These are phyloP conservation scores for Cymbopogon citratus DNA, from an alignment of 176 grass and related monocot species.

Conservation along the genomic window DNA sequence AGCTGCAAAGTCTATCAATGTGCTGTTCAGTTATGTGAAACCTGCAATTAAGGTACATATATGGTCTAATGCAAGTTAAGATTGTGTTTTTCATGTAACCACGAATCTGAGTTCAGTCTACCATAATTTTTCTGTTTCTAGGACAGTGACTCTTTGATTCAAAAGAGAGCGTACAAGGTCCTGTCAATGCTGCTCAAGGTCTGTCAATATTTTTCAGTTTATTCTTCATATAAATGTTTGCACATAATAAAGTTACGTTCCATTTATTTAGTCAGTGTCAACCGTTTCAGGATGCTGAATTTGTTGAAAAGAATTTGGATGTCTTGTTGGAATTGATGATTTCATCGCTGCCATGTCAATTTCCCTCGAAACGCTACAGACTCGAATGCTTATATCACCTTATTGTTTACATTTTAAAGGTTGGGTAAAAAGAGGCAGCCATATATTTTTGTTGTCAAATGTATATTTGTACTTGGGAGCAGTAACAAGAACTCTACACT, in stretches of 20 bases:
- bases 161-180: slow-evolving; percentile 99
- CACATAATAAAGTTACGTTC: neutral
- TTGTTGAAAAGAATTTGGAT: slow-evolving; percentile 63
- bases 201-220: slow-evolving; percentile 26
- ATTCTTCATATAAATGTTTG: slow-evolving; percentile 18
- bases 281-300: slow-evolving; percentile 55
- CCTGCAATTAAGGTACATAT: slow-evolving; percentile 75
- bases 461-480: neutral
- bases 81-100: neutral
- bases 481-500: slow-evolving; percentile 1
- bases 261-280: slow-evolving; percentile 8
- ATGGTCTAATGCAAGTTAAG: slow-evolving; percentile 23
- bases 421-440: slow-evolving; percentile 23
- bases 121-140: slow-evolving; percentile 32
- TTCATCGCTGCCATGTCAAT: slow-evolving; percentile 65
- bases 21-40: slow-evolving; percentile 79
- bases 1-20: slow-evolving; percentile 53
- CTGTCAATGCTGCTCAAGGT: slow-evolving; percentile 89
- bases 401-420: slow-evolving; percentile 75
- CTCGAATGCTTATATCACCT: slow-evolving; percentile 87
- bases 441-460: neutral
- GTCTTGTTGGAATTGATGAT: slow-evolving; percentile 66
- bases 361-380: slow-evolving; percentile 78
- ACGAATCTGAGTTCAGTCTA: neutral
- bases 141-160: slow-evolving; percentile 73